Evolutionary conservation across 108 stramenopile genomes (phyloP), one percentile per base, ranked within the genome.

Genomic region (Schizochytrium sp.): DNA sequence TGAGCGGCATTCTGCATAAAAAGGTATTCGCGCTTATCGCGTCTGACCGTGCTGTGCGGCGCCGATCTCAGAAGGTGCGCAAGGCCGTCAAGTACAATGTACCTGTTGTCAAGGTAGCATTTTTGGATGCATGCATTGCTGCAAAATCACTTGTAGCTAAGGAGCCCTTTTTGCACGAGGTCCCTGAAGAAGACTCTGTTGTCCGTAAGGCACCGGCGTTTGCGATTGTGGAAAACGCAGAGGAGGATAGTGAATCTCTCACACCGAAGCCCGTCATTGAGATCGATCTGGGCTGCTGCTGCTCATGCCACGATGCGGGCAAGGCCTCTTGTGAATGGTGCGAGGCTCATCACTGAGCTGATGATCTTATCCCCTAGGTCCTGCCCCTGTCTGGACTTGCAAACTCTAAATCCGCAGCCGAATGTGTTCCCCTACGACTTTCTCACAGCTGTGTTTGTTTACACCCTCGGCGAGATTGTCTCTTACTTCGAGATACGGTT

Each of bases 201-300:
- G 5, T 53, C 53, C 28, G 8, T 38, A 72, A 72, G 72, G 42
- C 28, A 28, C 17, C 28, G 13, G 76, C 10, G 5, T 55, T 55
- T 10, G 53, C 49, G 3, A 2, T 55, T 10, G 15, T 49, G 38
- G 50, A 55, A 53, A 53, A 83, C 47, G 76, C 5, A 5, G 47
- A 13, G n/a, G 53, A 72, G 12, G 72, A 83, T 40, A 49, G 50
- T 40, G 76, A 47, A 13, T n/a, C 45, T 10, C 28, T 40, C 28
- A 42, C 76, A 53, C 42, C 64, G 19, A 44, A 2, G 10, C 64
- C 64, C 12, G 64, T 69, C 5, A 38, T 69, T 44, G 64, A 69
- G 64, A 53, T 83, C 10, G 76, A 83, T 55, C 76, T 83, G 15
- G 76, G 76, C 53, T 83, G 76, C 76, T 83, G 76, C 76, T 83